Percentiles rank a stretch among this genome's conserved stretches.
Conservation (phyloP, 371 early-diverging fungal species). For the Modicella reniformis region DNA sequence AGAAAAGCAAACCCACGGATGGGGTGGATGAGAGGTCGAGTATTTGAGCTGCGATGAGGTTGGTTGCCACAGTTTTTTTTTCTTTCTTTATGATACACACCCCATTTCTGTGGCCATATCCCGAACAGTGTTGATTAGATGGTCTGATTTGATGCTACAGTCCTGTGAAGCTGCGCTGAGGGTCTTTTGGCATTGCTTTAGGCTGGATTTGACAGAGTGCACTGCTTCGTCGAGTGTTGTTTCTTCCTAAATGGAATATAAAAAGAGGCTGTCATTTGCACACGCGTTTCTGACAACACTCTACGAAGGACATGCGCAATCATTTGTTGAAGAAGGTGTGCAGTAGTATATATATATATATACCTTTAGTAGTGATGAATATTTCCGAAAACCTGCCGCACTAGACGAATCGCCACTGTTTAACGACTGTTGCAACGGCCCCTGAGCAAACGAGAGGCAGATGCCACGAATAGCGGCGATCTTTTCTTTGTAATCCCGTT, state of each 20-base stretch:
- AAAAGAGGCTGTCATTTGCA: too few relatives aligned
- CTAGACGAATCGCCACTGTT: conserved; percentile 64
- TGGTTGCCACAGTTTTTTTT: not conserved
- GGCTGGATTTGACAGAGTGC: conserved; percentile 58
- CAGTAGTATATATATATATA: too few relatives aligned
- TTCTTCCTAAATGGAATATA: conserved; percentile 57
- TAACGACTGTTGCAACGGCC: conserved; percentile 68
- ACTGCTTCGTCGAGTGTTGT: conserved; percentile 63
- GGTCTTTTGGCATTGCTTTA: conserved; percentile 54
- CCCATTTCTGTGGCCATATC: conserved; percentile 57
- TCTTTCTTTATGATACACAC: conserved; percentile 4
- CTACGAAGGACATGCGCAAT: too few relatives aligned
- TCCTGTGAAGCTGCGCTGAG: conserved; percentile 53
- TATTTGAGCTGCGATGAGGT: not conserved
- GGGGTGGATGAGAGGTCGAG: not conserved
- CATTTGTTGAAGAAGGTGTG: too few relatives aligned
- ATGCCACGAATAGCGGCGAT: conserved; percentile 64
- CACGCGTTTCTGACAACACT: too few relatives aligned
- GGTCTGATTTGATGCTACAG: conserved; percentile 57
- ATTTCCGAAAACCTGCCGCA: conserved; percentile 65
- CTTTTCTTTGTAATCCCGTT: conserved; percentile 61
- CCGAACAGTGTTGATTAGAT: conserved; percentile 58
- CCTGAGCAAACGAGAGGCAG: conserved; percentile 68
- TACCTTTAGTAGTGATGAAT: conserved; percentile 66
- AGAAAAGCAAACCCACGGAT: not conserved